A percentile compares a stretch with the other conserved stretches of the same genome.
Conservation (phyloP, 2,329 filamentous ascomycete genomes). For the Monilinia laxa region DNA sequence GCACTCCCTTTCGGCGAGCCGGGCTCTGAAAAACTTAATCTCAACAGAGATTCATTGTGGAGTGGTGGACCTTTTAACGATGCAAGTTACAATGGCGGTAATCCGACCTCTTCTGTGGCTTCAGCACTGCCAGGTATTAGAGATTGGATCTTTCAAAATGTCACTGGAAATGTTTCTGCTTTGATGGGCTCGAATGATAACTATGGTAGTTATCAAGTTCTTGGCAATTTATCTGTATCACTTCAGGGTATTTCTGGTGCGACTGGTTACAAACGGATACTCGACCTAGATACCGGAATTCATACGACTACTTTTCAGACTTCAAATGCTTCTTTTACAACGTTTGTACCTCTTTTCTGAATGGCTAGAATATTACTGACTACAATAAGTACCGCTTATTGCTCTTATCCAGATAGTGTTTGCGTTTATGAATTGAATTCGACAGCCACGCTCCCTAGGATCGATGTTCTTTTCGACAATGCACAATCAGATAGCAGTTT, state of each 20-base stretch:
- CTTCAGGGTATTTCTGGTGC: constrained; percentile 40
- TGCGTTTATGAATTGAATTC: constrained; percentile 37
- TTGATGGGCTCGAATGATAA: constrained; percentile 44
- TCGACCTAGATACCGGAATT: constrained; percentile 48
- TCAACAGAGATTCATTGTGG: constrained; percentile 53
- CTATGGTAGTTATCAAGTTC: constrained; percentile 50
- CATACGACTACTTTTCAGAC: constrained; percentile 38
- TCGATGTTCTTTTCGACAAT: constrained; percentile 48
- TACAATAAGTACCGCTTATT: constrained; percentile 44
- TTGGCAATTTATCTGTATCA: constrained; percentile 48
- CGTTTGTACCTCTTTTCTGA: background rate
- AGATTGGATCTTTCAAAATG: constrained; percentile 50
- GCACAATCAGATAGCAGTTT: constrained; percentile 38
- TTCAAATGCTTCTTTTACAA: constrained; percentile 8
- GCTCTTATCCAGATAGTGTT: constrained; percentile 46
- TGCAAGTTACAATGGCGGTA: constrained; percentile 47
- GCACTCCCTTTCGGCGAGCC: constrained; percentile 48
- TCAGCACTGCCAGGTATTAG: constrained; percentile 45
- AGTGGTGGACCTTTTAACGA: constrained; percentile 28
- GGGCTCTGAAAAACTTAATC: constrained; percentile 43
- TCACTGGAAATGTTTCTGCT: constrained; percentile 40
- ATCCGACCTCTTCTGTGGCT: constrained; percentile 43
- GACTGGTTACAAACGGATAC: constrained; percentile 44
- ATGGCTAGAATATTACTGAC: constrained; percentile 37
- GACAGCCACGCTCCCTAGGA: constrained; percentile 41